These are phyloP conservation scores for Phalaenopsis hybrid DNA, from an alignment of 116 monocot species.

Conservation along the genomic window DNA sequence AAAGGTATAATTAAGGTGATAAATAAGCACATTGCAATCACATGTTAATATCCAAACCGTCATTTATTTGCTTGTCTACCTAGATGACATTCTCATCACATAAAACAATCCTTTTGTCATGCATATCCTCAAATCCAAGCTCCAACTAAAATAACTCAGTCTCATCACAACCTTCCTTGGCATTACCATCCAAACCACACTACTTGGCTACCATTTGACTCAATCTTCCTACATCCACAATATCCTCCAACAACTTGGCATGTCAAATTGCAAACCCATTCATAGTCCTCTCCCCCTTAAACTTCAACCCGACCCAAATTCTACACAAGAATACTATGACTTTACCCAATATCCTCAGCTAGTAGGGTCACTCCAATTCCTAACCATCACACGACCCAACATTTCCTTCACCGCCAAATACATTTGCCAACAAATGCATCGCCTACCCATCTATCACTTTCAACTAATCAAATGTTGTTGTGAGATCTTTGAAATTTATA, in stretches of 20 bases:
- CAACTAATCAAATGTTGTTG: background rate
- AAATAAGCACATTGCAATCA: too few relatives aligned
- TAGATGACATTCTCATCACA: background rate
- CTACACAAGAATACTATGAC: background rate
- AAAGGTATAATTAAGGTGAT: too few relatives aligned
- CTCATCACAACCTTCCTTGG: too few relatives aligned
- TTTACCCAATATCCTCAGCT: background rate
- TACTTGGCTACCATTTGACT: too few relatives aligned
- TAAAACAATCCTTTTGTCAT: background rate
- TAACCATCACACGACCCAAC: background rate
- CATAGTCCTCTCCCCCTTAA: background rate
- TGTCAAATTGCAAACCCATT: background rate
- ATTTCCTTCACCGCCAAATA: background rate
- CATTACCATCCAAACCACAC: too few relatives aligned
- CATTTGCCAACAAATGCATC: background rate
- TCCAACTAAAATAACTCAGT: background rate
- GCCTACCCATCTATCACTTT: background rate
- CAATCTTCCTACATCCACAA: background rate
- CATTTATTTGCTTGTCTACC: background rate
- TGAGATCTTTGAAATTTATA: too few relatives aligned
- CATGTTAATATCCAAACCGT: too few relatives aligned
- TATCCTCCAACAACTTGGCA: background rate
- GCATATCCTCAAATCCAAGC: background rate
- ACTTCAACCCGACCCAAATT: background rate
- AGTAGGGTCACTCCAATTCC: background rate